A percentile compares a stretch with the other conserved stretches of the same genome.
Evolutionary conservation across 2,329 filamentous ascomycete genomes (phyloP).

Genomic region (Alternaria infectoria): DNA sequence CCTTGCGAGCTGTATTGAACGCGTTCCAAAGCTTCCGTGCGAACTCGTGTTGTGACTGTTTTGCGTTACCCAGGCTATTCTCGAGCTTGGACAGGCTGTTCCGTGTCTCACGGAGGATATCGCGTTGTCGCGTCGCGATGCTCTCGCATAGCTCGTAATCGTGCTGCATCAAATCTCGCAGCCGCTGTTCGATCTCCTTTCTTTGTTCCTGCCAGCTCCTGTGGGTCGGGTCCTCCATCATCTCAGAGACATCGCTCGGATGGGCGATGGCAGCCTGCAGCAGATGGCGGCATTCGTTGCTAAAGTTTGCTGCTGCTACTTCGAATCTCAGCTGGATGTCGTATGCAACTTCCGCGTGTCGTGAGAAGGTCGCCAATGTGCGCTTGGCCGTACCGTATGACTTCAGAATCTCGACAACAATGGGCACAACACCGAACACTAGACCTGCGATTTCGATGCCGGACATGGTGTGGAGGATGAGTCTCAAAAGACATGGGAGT

Average conservation of each 20-base stretch:
- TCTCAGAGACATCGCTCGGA: slow-evolving; percentile 9
- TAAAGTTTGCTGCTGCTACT: not conserved
- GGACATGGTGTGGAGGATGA: not conserved
- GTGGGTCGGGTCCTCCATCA: slow-evolving; percentile 7
- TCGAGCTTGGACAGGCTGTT: slow-evolving; percentile 7
- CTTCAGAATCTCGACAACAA: not conserved
- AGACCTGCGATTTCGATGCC: not conserved
- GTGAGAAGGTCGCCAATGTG: not conserved
- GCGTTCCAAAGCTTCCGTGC: not conserved
- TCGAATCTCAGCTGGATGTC: not conserved
- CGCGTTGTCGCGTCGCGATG: slow-evolving; percentile 9
- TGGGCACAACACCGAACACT: not conserved
- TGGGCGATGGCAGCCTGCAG: slow-evolving; percentile 10
- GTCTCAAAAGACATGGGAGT: not conserved
- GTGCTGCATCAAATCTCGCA: slow-evolving; percentile 9
- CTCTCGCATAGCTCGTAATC: slow-evolving; percentile 14
- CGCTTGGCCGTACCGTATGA: not conserved
- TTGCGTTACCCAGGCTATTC: not conserved
- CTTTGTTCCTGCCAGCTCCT: slow-evolving; percentile 9
- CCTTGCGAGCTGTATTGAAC: slow-evolving; percentile 1
- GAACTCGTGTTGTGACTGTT: slow-evolving; percentile 6
- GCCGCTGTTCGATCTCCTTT: slow-evolving; percentile 3
- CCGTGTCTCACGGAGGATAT: slow-evolving; percentile 13
- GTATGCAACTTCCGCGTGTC: not conserved
- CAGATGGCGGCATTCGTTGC: slow-evolving; percentile 6